phyloP scores from a whole-genome alignment of 805 yeast genomes.

The Metschnikowia continentalis region DNA sequence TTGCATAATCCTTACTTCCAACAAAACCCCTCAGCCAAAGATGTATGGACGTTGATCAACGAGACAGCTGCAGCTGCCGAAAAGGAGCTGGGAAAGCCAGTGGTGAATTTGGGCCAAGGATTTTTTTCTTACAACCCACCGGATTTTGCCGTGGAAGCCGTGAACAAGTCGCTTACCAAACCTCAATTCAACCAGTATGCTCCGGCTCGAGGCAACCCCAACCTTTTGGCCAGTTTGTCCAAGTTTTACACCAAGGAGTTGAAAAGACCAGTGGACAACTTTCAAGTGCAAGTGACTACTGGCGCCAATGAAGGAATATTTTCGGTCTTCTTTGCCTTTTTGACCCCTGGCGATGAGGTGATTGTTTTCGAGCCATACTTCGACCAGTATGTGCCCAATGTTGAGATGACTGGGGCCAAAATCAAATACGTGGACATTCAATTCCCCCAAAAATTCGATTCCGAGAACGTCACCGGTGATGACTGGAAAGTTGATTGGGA shows the following conservation, averaged over 20 bases:
- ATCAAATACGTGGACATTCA: slow-evolving; percentile 82
- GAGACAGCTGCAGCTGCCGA: slow-evolving; percentile 90
- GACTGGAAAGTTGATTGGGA: slow-evolving; percentile 87
- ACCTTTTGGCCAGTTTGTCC: slow-evolving; percentile 65
- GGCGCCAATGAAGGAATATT: slow-evolving; percentile 98
- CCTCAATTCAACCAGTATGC: slow-evolving; percentile 89
- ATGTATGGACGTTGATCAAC: slow-evolving; percentile 92
- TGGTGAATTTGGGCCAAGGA: slow-evolving; percentile 93
- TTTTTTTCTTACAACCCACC: slow-evolving; percentile 97
- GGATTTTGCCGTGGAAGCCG: slow-evolving; percentile 82
- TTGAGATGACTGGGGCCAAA: slow-evolving; percentile 90
- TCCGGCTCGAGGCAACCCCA: slow-evolving; percentile 82
- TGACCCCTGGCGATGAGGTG: slow-evolving; percentile 88
- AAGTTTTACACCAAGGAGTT: slow-evolving; percentile 67
- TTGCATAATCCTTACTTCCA: slow-evolving; percentile 62
- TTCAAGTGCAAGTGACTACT: slow-evolving; percentile 78
- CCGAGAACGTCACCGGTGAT: slow-evolving; percentile 63
- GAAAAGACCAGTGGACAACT: slow-evolving; percentile 50
- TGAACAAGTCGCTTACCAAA: slow-evolving; percentile 63
- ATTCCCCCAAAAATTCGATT: slow-evolving; percentile 70
- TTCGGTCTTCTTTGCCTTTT: slow-evolving; percentile 76
- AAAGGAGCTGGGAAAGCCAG: slow-evolving; percentile 62
- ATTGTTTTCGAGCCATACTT: slow-evolving; percentile 96
- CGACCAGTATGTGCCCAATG: slow-evolving; percentile 93
- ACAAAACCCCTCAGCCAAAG: slow-evolving; percentile 63